Evolutionary conservation across 495 filamentous ascomycete genomes (phyloP).

Genomic region (Thozetella sp.): DNA sequence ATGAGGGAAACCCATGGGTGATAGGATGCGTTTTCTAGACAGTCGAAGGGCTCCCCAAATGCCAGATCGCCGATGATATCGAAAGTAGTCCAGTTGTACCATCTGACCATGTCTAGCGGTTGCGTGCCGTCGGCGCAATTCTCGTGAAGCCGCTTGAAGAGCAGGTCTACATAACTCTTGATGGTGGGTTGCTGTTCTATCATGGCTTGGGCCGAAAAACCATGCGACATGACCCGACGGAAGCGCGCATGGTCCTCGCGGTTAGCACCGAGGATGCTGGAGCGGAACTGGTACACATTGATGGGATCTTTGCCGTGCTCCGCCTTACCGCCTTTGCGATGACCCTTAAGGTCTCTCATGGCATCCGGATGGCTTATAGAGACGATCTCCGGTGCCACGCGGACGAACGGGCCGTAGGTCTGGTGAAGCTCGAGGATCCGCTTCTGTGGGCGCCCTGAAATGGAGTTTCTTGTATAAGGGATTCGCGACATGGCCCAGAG

Average conservation of each 20-base stretch:
- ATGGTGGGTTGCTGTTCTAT: constrained; percentile 32
- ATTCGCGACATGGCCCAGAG: constrained; percentile 37
- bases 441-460: constrained; percentile 4
- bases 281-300: background rate
- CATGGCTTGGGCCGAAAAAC: constrained; percentile 42
- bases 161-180: constrained; percentile 26
- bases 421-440: constrained; percentile 32
- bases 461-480: constrained; percentile 13
- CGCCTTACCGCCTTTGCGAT: constrained; percentile 16
- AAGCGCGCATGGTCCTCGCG: constrained; percentile 32
- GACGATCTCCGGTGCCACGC: constrained; percentile 53
- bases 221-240: constrained; percentile 43
- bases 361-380: constrained; percentile 50
- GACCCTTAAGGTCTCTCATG: constrained; percentile 59
- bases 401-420: constrained; percentile 50
- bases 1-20: constrained; percentile 30
- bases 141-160: constrained; percentile 25
- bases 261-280: constrained; percentile 24
- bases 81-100: constrained; percentile 54
- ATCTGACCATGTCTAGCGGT: constrained; percentile 33
- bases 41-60: constrained; percentile 52
- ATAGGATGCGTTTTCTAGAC: constrained; percentile 28
- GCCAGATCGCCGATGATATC: constrained; percentile 56
- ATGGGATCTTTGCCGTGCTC: constrained; percentile 18
- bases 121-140: constrained; percentile 6